Evolutionary conservation across 352 stramenopile species (phyloP).

Genomic region (Elongisporangium senticosum): DNA sequence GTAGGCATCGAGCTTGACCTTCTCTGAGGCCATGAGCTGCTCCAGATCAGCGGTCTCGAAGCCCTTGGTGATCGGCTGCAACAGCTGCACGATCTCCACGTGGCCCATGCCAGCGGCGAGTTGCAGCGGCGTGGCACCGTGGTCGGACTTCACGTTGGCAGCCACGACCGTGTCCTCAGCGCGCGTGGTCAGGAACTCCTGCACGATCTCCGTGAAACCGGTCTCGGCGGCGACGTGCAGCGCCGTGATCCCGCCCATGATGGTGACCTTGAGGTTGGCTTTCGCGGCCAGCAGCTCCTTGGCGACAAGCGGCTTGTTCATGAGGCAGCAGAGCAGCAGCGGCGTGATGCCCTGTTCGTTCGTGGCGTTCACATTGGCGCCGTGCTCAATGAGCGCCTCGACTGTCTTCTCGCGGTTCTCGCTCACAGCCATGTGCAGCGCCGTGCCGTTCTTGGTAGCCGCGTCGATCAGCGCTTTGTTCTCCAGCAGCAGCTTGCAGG

Average conservation of each 20-base stretch:
- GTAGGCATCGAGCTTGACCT: constrained; percentile 53
- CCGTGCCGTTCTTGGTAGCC: constrained; percentile 61
- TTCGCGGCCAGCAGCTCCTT: constrained; percentile 45
- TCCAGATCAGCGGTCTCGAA: constrained; percentile 53
- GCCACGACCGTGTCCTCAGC: constrained; percentile 35
- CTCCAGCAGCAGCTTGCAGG: constrained; percentile 49
- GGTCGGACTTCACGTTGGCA: constrained; percentile 55
- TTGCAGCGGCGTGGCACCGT: constrained; percentile 60
- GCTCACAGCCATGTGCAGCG: constrained; percentile 77
- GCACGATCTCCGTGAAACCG: constrained; percentile 52
- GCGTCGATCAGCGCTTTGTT: constrained; percentile 51
- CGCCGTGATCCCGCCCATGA: constrained; percentile 59
- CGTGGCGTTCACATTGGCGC: constrained; percentile 56
- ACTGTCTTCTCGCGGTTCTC: constrained; percentile 76
- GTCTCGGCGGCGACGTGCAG: constrained; percentile 77
- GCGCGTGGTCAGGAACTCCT: constrained; percentile 46
- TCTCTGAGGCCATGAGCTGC: constrained; percentile 54
- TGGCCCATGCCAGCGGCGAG: constrained; percentile 71
- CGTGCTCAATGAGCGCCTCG: constrained; percentile 47
- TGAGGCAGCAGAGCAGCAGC: constrained; percentile 67
- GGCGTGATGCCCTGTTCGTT: constrained; percentile 72
- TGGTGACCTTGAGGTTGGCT: constrained; percentile 42
- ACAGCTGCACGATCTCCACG: constrained; percentile 48
- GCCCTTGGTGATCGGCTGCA: constrained; percentile 56
- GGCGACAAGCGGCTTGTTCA: constrained; percentile 66